phyloP scores from a whole-genome alignment of 306 rosid genomes.

The Ormosia emarginata region DNA sequence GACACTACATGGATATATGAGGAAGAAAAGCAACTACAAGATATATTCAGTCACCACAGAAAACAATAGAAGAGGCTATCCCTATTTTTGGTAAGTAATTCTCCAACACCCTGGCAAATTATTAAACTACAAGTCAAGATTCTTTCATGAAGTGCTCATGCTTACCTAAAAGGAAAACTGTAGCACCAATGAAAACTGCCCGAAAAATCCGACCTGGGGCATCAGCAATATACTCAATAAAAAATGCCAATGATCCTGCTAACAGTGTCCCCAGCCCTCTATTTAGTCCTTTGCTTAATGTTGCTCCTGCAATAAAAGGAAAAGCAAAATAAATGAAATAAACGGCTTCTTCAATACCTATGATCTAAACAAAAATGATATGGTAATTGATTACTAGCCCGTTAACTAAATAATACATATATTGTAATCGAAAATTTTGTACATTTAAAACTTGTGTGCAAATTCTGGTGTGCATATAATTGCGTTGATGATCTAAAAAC shows the following conservation, averaged over 20 bases:
- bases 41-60: neutral
- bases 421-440: too few species aligned
- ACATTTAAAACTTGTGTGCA: too few species aligned
- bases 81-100: neutral
- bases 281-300: constrained; percentile 87
- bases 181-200: constrained; percentile 67
- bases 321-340: neutral
- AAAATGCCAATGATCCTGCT: constrained; percentile 78
- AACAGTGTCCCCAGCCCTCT: constrained; percentile 86
- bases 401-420: too few species aligned
- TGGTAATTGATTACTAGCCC: too few species aligned
- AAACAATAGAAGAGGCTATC: neutral
- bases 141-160: neutral
- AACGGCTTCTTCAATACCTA: neutral
- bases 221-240: constrained; percentile 58
- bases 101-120: neutral
- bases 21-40: neutral
- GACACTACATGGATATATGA: neutral
- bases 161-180: constrained; percentile 74
- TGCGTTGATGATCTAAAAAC: neutral
- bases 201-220: constrained; percentile 38
- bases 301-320: constrained; percentile 58
- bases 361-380: neutral
- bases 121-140: neutral
- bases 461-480: too few species aligned